Percentiles rank a stretch among this genome's conserved stretches.
phyloP scores from a whole-genome alignment of 768 basidiomycete species.

The Boletus bicolor region DNA sequence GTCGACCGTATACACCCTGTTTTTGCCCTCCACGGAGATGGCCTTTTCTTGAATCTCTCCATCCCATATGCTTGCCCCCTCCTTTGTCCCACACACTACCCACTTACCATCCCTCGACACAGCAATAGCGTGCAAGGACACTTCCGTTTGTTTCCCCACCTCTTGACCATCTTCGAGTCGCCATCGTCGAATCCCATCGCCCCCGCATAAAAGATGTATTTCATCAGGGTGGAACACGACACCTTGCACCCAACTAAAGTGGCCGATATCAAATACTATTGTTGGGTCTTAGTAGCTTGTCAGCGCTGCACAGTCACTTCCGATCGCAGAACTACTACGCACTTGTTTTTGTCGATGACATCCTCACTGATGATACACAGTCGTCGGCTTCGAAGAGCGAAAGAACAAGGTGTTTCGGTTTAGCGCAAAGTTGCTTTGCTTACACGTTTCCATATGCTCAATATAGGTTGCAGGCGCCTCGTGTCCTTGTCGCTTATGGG shows the following conservation, averaged over 20 bases:
- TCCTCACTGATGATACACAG: too few species aligned
- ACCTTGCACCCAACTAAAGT: background rate
- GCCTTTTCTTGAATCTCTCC: too few species aligned
- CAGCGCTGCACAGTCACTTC: background rate
- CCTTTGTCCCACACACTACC: rapidly evolving
- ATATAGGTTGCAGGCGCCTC: background rate
- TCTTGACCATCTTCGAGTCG: background rate
- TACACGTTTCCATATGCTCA: too few species aligned
- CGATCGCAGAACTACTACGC: too few species aligned
- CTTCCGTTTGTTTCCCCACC: background rate
- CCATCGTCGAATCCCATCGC: background rate
- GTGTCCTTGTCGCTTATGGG: too few species aligned
- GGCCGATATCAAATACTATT: too few species aligned
- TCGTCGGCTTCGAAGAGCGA: background rate
- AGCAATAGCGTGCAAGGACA: background rate
- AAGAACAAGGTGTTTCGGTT: background rate
- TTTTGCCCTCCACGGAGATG: background rate
- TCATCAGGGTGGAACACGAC: background rate
- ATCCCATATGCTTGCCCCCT: background rate
- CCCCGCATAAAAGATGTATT: background rate
- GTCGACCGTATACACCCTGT: background rate
- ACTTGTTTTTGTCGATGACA: too few species aligned
- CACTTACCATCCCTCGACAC: background rate
- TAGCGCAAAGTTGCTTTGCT: too few species aligned
- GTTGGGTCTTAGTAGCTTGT: background rate